These are phyloP conservation scores for Teratosphaeria epicoccoides DNA, from an alignment of 2,329 filamentous ascomycete species.

Conservation along the genomic window DNA sequence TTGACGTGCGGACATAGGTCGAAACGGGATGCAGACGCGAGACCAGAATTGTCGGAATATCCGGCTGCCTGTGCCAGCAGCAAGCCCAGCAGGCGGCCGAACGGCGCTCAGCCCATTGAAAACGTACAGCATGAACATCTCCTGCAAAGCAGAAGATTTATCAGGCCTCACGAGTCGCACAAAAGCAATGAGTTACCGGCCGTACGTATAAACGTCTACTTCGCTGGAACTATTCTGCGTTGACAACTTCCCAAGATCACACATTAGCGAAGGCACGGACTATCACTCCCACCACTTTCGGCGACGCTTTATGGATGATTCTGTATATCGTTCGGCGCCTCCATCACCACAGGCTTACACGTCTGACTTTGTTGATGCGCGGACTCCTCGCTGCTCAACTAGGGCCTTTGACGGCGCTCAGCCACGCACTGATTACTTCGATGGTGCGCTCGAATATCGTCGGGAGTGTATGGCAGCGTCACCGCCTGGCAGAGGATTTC, in stretches of 20 bases:
- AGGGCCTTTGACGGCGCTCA: not conserved
- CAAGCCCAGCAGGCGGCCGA: too few species aligned
- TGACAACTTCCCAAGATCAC: not conserved
- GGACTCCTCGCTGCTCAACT: not conserved
- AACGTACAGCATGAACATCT: too few species aligned
- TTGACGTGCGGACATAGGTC: too few species aligned
- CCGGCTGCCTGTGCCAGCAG: too few species aligned
- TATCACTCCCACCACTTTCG: not conserved
- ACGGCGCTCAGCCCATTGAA: not conserved
- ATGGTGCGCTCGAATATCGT: not conserved
- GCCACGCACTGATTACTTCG: not conserved
- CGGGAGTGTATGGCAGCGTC: not conserved
- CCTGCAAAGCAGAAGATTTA: too few species aligned
- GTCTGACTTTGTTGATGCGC: not conserved
- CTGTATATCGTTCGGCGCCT: slow-evolving; percentile 11
- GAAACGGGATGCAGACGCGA: too few species aligned
- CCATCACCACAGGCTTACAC: not conserved
- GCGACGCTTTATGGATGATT: slow-evolving; percentile 12
- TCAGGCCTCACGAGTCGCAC: not conserved
- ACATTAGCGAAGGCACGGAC: not conserved
- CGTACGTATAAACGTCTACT: not conserved
- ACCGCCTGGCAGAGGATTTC: slow-evolving; percentile 2
- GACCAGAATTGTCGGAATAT: too few species aligned
- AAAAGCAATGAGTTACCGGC: not conserved
- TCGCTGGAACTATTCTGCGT: not conserved